Percentiles rank a stretch among this genome's conserved stretches.
phyloP scores from a whole-genome alignment of 73 alveolate genomes.

The Paramecium pentaurelia region DNA sequence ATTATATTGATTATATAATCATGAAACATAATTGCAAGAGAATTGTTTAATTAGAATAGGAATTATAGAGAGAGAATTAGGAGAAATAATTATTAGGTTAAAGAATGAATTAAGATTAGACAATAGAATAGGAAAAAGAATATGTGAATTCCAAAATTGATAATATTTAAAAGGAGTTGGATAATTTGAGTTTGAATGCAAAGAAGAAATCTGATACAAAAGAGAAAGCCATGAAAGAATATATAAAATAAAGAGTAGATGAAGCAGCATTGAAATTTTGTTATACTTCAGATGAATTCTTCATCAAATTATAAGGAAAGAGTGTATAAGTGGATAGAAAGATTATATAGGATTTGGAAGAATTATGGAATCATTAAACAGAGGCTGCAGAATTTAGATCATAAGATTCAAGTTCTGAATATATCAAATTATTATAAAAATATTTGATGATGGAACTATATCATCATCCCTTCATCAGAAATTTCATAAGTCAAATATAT shows the following conservation, averaged over 20 bases:
- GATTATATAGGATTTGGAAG: not conserved
- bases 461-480: slow-evolving; percentile 28
- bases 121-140: not conserved
- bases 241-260: not conserved
- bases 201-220: not conserved
- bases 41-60: not conserved
- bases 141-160: not conserved
- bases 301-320: not conserved
- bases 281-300: slow-evolving; percentile 16
- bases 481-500: not conserved
- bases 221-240: not conserved
- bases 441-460: not conserved
- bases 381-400: not conserved
- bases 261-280: not conserved
- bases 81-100: not conserved
- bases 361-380: not conserved
- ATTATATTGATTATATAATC: not conserved
- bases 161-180: not conserved
- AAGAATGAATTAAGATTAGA: not conserved
- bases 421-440: not conserved
- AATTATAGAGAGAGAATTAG: not conserved
- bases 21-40: not conserved
- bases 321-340: not conserved
- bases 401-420: not conserved
- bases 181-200: not conserved